phyloP scores from a whole-genome alignment of 2,329 filamentous ascomycete species.

The Verticillium longisporum region DNA sequence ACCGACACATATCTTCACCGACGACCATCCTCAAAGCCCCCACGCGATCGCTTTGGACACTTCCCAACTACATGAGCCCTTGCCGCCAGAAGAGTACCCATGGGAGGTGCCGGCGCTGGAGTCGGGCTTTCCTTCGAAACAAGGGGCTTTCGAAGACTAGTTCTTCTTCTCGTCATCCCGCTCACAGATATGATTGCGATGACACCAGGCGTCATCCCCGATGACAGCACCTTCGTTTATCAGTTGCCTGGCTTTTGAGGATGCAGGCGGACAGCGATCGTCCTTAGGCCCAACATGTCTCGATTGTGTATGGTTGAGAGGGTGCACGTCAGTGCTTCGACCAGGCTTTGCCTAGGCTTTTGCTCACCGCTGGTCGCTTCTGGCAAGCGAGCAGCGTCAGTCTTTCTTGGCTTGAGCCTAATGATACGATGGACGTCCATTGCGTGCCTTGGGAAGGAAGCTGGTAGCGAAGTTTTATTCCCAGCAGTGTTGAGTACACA shows the following conservation, averaged over 20 bases:
- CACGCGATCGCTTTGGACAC: background rate
- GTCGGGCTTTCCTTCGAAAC: background rate
- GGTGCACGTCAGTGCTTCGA: background rate
- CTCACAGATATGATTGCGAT: background rate
- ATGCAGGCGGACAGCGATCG: background rate
- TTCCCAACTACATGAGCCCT: background rate
- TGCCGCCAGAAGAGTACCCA: background rate
- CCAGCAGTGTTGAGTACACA: background rate
- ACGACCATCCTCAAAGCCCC: background rate
- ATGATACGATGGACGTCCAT: background rate
- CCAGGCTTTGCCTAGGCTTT: background rate
- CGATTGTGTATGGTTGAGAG: background rate
- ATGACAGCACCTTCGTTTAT: background rate
- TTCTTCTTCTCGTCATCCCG: background rate
- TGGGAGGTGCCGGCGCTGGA: background rate
- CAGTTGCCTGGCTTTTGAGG: background rate
- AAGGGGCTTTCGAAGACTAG: background rate
- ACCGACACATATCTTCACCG: background rate
- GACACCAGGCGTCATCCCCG: background rate
- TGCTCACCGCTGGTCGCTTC: background rate
- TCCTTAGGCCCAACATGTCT: background rate
- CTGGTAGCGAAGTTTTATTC: background rate
- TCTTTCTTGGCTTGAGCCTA: background rate
- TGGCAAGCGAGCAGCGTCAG: background rate
- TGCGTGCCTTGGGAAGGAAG: background rate